Evolutionary conservation across 345 rosid species (phyloP).

Genomic region (Acer saccharum): DNA sequence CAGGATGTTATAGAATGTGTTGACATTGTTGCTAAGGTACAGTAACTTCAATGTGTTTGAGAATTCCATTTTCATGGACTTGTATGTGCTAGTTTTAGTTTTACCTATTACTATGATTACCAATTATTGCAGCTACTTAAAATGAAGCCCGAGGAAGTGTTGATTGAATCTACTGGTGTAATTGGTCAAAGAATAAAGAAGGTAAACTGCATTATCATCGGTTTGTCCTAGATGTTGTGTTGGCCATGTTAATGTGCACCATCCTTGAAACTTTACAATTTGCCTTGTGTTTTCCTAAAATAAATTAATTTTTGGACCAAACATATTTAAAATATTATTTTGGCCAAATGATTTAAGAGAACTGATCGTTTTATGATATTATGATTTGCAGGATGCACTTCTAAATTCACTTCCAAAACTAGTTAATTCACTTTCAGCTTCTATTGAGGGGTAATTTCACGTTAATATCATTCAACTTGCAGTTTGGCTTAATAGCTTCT

Average conservation of each 20-base stretch:
- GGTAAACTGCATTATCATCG: constrained; percentile 34
- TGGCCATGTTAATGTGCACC: constrained; percentile 10
- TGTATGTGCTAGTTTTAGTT: neutral
- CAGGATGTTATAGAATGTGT: constrained; percentile 83
- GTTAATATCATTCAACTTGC: neutral
- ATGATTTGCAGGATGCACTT: constrained; percentile 67
- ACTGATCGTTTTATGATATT: constrained; percentile 15
- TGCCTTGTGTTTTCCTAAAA: neutral
- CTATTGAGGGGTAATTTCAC: constrained; percentile 61
- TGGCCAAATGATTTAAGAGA: neutral
- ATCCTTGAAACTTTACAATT: constrained; percentile 1
- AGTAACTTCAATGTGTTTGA: constrained; percentile 5
- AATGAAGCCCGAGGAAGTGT: constrained; percentile 62
- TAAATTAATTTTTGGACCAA: neutral
- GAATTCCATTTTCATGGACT: constrained; percentile 8
- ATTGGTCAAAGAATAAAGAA: constrained; percentile 92
- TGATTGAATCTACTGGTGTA: constrained; percentile 93
- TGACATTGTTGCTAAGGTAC: constrained; percentile 63
- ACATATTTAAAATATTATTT: neutral
- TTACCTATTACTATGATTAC: constrained; percentile 2
- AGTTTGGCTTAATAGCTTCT: constrained; percentile 1
- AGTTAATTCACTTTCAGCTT: constrained; percentile 57
- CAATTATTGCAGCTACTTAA: constrained; percentile 54
- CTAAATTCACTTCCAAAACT: constrained; percentile 75
- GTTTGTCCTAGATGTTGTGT: constrained; percentile 5